These are phyloP conservation scores for Cyberlindnera japonica DNA, from an alignment of 805 yeast genomes.

Conservation along the genomic window DNA sequence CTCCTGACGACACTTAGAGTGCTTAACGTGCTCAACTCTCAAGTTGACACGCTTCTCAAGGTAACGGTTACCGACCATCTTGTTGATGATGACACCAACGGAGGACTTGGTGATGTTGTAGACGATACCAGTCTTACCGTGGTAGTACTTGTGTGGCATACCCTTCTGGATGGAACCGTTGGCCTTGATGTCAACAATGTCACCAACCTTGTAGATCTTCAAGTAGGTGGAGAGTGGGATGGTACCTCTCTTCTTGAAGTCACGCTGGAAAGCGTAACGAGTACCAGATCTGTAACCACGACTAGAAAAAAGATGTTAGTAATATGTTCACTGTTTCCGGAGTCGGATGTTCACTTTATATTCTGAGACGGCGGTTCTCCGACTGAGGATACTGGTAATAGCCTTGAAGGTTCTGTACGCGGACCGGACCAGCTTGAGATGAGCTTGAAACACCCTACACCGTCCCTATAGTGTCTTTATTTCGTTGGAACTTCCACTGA, in stretches of 20 bases:
- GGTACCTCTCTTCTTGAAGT: constrained; percentile 94
- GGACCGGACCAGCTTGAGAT: too few relatives aligned
- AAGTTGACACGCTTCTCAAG: constrained; percentile 97
- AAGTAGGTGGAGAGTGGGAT: constrained; percentile 94
- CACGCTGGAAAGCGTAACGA: constrained; percentile 99
- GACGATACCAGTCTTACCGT: constrained; percentile 99
- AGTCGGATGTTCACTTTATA: background rate
- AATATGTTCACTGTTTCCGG: background rate
- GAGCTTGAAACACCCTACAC: too few relatives aligned
- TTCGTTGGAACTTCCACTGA: too few relatives aligned
- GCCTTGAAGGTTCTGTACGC: too few relatives aligned
- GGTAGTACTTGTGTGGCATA: constrained; percentile 99
- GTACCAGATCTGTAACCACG: constrained; percentile 99
- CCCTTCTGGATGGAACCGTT: constrained; percentile 99
- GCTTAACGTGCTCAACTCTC: constrained; percentile 98
- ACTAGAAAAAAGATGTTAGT: constrained; percentile 36
- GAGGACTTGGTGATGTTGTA: constrained; percentile 98
- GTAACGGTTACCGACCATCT: constrained; percentile 99
- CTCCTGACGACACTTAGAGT: constrained; percentile 99
- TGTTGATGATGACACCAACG: constrained; percentile 97
- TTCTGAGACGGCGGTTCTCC: background rate
- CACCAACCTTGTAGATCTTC: constrained; percentile 98
- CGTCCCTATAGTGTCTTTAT: too few relatives aligned
- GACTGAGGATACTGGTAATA: too few relatives aligned
- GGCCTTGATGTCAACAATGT: constrained; percentile 98